Conservation (phyloP, 75 land plant species). For the Selaginella moellendorffii region DNA sequence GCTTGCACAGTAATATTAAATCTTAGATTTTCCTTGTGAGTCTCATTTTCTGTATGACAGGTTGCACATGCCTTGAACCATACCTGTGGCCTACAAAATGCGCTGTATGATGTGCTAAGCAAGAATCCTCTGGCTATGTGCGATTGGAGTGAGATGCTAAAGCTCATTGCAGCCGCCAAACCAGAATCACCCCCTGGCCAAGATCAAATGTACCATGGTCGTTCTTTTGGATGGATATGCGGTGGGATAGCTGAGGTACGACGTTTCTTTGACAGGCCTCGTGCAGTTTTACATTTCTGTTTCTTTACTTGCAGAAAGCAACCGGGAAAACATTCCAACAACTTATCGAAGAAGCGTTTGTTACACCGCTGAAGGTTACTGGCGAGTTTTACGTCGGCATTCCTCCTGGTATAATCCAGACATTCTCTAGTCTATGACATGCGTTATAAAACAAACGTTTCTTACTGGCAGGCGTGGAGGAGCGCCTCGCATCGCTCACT, state of each 20-base stretch:
- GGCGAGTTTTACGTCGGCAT: conserved; percentile 92
- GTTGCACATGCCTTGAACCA: conserved; percentile 85
- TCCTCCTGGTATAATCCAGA: conserved; percentile 59
- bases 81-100: conserved; percentile 84
- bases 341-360: conserved; percentile 61
- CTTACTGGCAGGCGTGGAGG: conserved; percentile 58
- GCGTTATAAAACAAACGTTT: background rate
- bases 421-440: background rate
- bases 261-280: background rate
- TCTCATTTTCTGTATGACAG: conserved; percentile 20
- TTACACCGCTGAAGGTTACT: conserved; percentile 48
- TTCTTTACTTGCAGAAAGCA: conserved; percentile 43
- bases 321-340: conserved; percentile 79
- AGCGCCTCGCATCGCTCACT: conserved; percentile 75
- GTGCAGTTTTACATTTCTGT: background rate
- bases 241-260: conserved; percentile 86
- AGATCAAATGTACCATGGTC: conserved; percentile 61
- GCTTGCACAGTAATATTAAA: conserved; percentile 46
- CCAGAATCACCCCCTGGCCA: conserved; percentile 82
- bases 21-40: background rate
- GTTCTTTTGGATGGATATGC: conserved; percentile 92
- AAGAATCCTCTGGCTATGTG: conserved; percentile 57
- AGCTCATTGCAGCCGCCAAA: conserved; percentile 29
- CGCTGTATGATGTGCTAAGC: conserved; percentile 33
- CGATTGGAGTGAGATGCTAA: conserved; percentile 61